Evolutionary conservation across 179 eudicot species (phyloP), one percentile per base, ranked within the genome.

Genomic region (Amaranthus tricolor): DNA sequence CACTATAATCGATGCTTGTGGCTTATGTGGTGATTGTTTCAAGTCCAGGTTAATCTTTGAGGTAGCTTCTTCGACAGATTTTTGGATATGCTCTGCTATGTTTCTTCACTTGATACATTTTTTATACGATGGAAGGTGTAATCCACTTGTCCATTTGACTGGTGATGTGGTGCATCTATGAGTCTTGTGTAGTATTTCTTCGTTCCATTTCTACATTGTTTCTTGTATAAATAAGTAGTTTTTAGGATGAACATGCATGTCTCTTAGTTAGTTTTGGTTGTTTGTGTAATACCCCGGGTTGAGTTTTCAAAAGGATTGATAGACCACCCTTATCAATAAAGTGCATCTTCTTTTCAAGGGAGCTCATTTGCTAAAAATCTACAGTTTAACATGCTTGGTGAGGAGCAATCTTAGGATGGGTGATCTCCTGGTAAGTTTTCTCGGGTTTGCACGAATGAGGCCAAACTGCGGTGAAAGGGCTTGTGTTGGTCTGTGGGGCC

Each of bases 1-100:
- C 84, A 86, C 97, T 62, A 82, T 92, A 55, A 92, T 95, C 76
- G 99, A 95, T 81, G 92, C 81, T 74, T 95, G 99, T 76, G 99
- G 99, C 71, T 84, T 87, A 75, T 95, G 94, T 80, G 90, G 90
- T 66, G 85, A 95, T 79, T 85, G 84, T 84, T 67, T 84, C 84
- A 88, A 81, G 85, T 89, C 99, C 67, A 87, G 99, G 87, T 78
- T 87, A 74, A 90, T 95, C 75, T 95, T 85, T 81, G 95, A 94
- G 97, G 98, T 94, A 92, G 58, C 68, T 59, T 47, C 69, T 68
- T 49, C 44, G 16, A 56, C 69, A 70, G 66, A 53, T 67, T 44
- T 60, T 45, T 21, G 61, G 50, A 66, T 60, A 58, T 20, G 9
- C 69, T 72, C 62, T 15, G 19, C 51, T 13, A 51, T 71, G 21